phyloP scores from a whole-genome alignment of 192 early-diverging fungal species.

The Funneliformis mosseae region DNA sequence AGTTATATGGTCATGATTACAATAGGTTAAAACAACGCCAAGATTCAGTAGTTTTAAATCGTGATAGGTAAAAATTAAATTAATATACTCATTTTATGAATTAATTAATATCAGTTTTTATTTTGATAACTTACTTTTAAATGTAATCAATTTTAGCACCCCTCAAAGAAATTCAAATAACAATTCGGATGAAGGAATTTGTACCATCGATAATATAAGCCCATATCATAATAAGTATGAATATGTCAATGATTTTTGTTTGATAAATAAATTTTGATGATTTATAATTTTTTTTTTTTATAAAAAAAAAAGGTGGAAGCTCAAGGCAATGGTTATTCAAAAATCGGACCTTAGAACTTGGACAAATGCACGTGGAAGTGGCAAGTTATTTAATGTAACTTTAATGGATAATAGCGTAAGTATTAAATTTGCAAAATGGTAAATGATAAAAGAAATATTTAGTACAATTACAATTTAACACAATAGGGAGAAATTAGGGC shows the following conservation, averaged over 20 bases:
- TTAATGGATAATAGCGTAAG: conserved; percentile 85
- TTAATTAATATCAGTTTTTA: too few species aligned
- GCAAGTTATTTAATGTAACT: conserved; percentile 86
- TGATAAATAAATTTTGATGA: background rate
- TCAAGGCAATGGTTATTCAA: conserved; percentile 83
- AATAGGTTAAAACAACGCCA: background rate
- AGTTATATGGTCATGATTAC: background rate
- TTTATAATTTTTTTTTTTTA: background rate
- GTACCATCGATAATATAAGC: conserved; percentile 73
- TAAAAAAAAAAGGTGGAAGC: conserved; percentile 78
- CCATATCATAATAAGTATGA: conserved; percentile 85
- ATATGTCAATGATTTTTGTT: background rate
- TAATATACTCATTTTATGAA: too few species aligned
- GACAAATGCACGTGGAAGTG: conserved; percentile 72
- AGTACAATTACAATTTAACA: background rate
- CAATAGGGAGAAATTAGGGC: conserved; percentile 91
- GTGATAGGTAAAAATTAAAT: too few species aligned
- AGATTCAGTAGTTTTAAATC: too few species aligned
- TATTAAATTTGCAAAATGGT: background rate
- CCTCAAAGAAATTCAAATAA: background rate
- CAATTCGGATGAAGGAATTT: conserved; percentile 25
- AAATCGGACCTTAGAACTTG: conserved; percentile 85
- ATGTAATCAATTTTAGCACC: background rate
- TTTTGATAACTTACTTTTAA: too few species aligned
- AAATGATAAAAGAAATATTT: background rate